phyloP scores from a whole-genome alignment of 1,139 yeast species.

The Saccharomyces hybrid region DNA sequence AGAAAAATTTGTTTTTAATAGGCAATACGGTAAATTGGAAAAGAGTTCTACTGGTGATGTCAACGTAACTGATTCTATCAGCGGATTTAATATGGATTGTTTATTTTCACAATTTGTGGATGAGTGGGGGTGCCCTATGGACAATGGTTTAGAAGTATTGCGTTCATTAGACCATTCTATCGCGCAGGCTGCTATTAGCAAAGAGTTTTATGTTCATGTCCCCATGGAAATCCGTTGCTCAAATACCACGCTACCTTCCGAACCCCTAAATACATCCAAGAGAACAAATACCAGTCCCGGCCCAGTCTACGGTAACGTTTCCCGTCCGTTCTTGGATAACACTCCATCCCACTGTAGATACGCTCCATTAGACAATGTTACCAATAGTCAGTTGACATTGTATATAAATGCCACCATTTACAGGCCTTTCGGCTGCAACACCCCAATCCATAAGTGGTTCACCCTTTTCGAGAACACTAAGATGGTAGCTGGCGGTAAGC shows the following conservation, averaged over 20 bases:
- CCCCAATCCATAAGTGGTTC: constrained; percentile 77
- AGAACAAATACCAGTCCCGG: constrained; percentile 51
- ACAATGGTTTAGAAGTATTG: constrained; percentile 65
- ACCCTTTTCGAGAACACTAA: constrained; percentile 71
- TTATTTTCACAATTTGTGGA: constrained; percentile 88
- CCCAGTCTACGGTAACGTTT: constrained; percentile 74
- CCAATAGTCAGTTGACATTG: constrained; percentile 74
- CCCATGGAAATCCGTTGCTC: constrained; percentile 94
- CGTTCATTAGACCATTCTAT: constrained; percentile 57
- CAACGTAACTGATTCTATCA: constrained; percentile 74
- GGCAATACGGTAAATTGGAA: constrained; percentile 75
- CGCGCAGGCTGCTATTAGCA: constrained; percentile 48
- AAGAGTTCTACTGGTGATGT: constrained; percentile 58
- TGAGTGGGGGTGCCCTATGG: constrained; percentile 92
- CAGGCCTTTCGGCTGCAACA: constrained; percentile 74
- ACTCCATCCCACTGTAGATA: constrained; percentile 57
- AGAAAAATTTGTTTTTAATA: constrained; percentile 74
- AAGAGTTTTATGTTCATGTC: constrained; percentile 78
- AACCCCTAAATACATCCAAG: constrained; percentile 32
- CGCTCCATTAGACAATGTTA: constrained; percentile 45
- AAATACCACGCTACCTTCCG: constrained; percentile 56
- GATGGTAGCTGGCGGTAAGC: constrained; percentile 77
- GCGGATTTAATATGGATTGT: constrained; percentile 92
- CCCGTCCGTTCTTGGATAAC: constrained; percentile 73
- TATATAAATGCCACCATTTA: constrained; percentile 93